These are phyloP conservation scores for Melampsora medusae DNA, from an alignment of 1,284 basidiomycete species.

Conservation along the genomic window DNA sequence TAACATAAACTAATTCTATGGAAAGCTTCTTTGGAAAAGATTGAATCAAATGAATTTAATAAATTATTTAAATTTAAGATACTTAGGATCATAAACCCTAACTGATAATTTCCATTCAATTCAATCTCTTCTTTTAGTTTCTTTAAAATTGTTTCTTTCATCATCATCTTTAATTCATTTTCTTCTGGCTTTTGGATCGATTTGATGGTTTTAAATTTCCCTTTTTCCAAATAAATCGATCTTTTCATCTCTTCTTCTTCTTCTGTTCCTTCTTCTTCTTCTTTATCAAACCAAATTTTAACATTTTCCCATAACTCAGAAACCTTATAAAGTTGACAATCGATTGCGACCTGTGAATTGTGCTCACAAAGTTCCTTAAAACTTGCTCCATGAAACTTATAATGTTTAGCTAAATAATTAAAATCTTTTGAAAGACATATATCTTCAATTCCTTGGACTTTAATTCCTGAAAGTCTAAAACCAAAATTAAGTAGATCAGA, in stretches of 20 bases:
- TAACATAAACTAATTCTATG: background rate
- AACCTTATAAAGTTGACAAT: no score
- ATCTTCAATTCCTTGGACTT: constrained; percentile 11
- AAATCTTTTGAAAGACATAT: constrained; percentile 14
- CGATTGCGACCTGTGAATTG: no score
- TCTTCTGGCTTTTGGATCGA: no score
- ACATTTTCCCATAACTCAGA: constrained; percentile 20
- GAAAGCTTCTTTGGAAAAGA: background rate
- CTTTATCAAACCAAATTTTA: constrained; percentile 20
- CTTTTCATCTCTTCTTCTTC: constrained; percentile 14
- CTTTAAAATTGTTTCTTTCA: constrained; percentile 40
- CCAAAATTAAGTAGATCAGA: background rate
- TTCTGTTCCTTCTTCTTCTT: constrained; percentile 31
- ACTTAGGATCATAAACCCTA: constrained; percentile 26
- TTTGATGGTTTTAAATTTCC: no score
- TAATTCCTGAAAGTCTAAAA: constrained; percentile 10
- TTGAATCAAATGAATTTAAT: background rate
- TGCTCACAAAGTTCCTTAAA: no score
- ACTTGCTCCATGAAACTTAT: no score
- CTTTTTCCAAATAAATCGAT: no score
- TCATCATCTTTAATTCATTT: constrained; percentile 1
- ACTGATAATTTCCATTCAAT: constrained; percentile 24
- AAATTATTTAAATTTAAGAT: constrained; percentile 24
- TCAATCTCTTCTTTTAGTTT: constrained; percentile 22
- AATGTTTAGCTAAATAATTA: no score